Evolutionary conservation across 768 basidiomycete genomes (phyloP), one percentile per base, ranked within the genome.

Genomic region (Suillus discolor): DNA sequence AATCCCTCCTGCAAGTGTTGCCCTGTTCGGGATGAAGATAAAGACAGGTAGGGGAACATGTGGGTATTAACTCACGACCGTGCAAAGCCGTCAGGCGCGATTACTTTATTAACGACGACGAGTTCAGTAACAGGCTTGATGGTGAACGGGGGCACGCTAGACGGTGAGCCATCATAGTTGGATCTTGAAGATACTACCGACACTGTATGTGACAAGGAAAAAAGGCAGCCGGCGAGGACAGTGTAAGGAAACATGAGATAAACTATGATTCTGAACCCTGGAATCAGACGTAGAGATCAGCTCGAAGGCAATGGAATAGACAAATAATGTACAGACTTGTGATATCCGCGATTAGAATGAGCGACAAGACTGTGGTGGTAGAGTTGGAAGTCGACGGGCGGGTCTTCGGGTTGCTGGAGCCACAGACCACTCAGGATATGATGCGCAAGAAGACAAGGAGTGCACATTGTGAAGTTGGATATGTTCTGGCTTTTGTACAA

Each of bases 71-170:
- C 75, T 23, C 39, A 82, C 82, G 77, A 75, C 51, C 75, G 75
- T 54, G 63, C 62, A 64, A 80, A 85, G 25, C 86, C 85, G 72
- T 87, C 86, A 0, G 87, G 86, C 16, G 82, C 68, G 62, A 87
- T 81, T 15, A 73, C 64, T 60, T 74, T 75, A 72, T 85, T 85
- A 11, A 74, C 70, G 57, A 86, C 75, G 55, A 76, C 71, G 11
- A 86, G 68, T 28, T 79, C 73, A 42, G 70, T 70, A 25, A 71
- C 53, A 47, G 77, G 77, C n/a, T 72, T 71, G 49, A 77, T 61
- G 59, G 74, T 57, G 31, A 13, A 41, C 4, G 67, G 64, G 9
- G 66, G 39, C 45, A n/a, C 44, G 6, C 65, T 45, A 61, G 23
- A 42, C 38, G 63, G 62, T 41, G 60, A 47, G 57, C 34, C 41